Conservation (phyloP, 129 eudicot genomes). For the Helichrysum umbraculigerum region DNA sequence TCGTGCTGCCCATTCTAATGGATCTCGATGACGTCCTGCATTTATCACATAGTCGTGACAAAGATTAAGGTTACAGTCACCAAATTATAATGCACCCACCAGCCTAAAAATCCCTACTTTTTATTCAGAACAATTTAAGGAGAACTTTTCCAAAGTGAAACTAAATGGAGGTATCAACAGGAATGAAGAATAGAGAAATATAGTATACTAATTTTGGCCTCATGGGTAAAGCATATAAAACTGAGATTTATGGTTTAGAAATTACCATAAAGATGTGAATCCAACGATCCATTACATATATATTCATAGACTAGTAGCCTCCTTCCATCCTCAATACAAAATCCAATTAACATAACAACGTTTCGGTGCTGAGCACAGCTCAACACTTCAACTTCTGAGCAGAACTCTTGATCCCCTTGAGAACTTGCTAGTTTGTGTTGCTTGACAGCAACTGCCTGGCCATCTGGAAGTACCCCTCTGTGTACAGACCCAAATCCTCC, state of each 20-base stretch:
- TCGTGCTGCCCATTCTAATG: slow-evolving; percentile 89
- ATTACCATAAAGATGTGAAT: slow-evolving; percentile 92
- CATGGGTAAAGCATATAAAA: neutral
- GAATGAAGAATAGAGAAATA: neutral
- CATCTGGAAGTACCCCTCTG: slow-evolving; percentile 94
- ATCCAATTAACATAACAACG: slow-evolving; percentile 94
- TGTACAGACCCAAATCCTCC: slow-evolving; percentile 98
- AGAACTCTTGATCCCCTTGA: slow-evolving; percentile 97
- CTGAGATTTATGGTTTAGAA: neutral
- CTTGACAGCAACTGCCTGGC: slow-evolving; percentile 92
- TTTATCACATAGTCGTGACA: neutral
- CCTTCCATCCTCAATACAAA: slow-evolving; percentile 86
- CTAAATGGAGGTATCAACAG: neutral
- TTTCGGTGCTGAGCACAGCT: slow-evolving; percentile 99
- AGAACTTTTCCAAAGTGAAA: neutral
- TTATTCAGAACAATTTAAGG: neutral
- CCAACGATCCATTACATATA: slow-evolving; percentile 90
- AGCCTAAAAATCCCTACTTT: neutral
- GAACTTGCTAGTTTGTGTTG: slow-evolving; percentile 98
- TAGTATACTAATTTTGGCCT: neutral
- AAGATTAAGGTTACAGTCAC: neutral
- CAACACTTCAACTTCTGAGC: slow-evolving; percentile 96
- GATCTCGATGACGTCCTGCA: slow-evolving; percentile 64
- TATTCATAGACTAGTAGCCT: slow-evolving; percentile 89
- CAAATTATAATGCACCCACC: neutral